phyloP scores from a whole-genome alignment of 345 rosid species.

The Citrus reticulata region DNA sequence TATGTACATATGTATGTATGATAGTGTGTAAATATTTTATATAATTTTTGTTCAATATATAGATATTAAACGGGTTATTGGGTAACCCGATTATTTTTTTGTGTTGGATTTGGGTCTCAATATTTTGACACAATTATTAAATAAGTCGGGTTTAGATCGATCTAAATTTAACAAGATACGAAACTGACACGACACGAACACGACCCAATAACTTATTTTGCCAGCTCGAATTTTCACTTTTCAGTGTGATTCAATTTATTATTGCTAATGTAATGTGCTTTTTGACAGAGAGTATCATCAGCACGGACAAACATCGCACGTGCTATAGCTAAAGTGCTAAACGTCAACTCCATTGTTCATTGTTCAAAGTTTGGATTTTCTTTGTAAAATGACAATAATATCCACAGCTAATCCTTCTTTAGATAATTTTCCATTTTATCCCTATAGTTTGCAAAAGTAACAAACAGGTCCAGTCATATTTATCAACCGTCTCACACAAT shows the following conservation, averaged over 20 bases:
- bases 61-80: no score
- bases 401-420: neutral
- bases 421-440: neutral
- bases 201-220: no score
- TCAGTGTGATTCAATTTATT: neutral
- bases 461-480: neutral
- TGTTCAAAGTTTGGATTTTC: constrained; percentile 8
- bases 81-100: no score
- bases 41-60: no score
- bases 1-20: no score
- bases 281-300: neutral
- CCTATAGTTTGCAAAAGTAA: neutral
- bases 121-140: no score
- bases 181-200: no score
- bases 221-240: neutral
- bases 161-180: no score
- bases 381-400: constrained; percentile 15
- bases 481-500: no score
- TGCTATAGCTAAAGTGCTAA: constrained; percentile 15
- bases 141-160: no score
- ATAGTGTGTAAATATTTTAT: no score
- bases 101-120: no score
- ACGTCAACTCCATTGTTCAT: constrained; percentile 21
- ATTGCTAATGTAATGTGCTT: neutral
- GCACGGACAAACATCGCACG: constrained; percentile 16